Base-by-base conservation (phyloP, 2,329 filamentous ascomycete species). In the Juglanconis sp. region DNA sequence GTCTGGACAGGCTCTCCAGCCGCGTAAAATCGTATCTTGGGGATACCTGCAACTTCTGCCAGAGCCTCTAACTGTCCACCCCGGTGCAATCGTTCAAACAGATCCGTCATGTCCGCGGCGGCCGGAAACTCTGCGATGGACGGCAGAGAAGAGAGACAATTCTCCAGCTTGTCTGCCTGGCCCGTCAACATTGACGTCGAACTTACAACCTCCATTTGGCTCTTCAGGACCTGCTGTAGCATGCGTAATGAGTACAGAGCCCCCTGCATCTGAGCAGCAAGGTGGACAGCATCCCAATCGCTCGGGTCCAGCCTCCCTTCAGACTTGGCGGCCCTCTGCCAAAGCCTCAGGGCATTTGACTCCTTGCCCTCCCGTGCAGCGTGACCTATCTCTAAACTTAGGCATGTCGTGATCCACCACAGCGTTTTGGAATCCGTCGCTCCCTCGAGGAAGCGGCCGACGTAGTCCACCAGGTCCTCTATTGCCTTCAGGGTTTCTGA, bases 171-270 rank as follows among this genome's bases (percentile, higher is more conserved):
- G 11, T 36, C 15, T 24, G 55, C 48, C 15, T 48, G 56, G 9
- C n/a, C 30, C 32, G 2, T 38, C 46, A 53, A 55, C 17, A 11
- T 31, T n/a, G 46, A 15, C 32, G 13, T 52, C 31, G 38, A 40
- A 13, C 51, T 53, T 3, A 56, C 17, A 11, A 9, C 35, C 40
- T 51, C 58, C 34, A 35, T 34, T 36, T 30, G 46, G 35, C 51
- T 60, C 24, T 24, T 73, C 2, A 81, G 63, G 4, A 86, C 69
- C 67, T 87, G 84, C 61, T 73, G 73, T 24, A 82, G 68, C 63
- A 85, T 82, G 48, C 85, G 79, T 1, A 89, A 68, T 0, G 87
- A 89, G 67, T 89, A 90, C 5, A 85, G 71, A 0, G 80, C 76
- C 4, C 83, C 83, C 57, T 88, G 83, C 0, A 86, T 71, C 64